Evolutionary conservation across 441 rosid species (phyloP), one percentile per base, ranked within the genome.

Genomic region (Eruca vesicaria): DNA sequence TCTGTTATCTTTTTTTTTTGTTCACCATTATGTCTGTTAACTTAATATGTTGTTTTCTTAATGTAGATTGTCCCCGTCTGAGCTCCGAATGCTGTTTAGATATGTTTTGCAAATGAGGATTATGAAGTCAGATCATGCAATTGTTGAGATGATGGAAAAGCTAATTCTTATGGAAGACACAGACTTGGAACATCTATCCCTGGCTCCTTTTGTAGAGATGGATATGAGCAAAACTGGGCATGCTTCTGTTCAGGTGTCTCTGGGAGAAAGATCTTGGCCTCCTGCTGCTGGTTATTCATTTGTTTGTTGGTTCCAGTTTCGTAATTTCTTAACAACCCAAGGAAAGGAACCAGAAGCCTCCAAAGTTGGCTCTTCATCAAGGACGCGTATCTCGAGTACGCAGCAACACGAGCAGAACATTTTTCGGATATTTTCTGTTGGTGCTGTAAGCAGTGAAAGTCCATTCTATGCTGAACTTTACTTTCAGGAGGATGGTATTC

Each of bases 211-310:
- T 82, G 88, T 88, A 67, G 96, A 88, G 90, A 87, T 95, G 97
- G 93, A 91, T 76, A 92, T 95, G 98, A 88, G 88, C 79, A 95
- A 88, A 84, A 79, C 85, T 67, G 99, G 99, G 38, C 93, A 92
- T 81, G 97, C 98, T 78, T 90, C 99, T 80, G 82, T 95, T 78
- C 99, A 95, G 87, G 99, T 89, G 57, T 90, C 99, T 72, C 79
- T 95, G n/a, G 99, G 99, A 72, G 99, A 92, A 82, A 89, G 99
- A 84, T 92, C 98, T 65, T 95, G 99, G 99, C 99, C 99, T 75
- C 99, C 98, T 77, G 98, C 97, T 63, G 99, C 97, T 76, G 99
- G 99, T 59, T 95, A 95, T 89, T 95, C 99, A 50, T 95, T 95
- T 84, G 90, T 84, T 67, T 92, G 99, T 69, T 95, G 99, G 99